Conservation (phyloP, 305 asterid species). For the Withania somnifera region DNA sequence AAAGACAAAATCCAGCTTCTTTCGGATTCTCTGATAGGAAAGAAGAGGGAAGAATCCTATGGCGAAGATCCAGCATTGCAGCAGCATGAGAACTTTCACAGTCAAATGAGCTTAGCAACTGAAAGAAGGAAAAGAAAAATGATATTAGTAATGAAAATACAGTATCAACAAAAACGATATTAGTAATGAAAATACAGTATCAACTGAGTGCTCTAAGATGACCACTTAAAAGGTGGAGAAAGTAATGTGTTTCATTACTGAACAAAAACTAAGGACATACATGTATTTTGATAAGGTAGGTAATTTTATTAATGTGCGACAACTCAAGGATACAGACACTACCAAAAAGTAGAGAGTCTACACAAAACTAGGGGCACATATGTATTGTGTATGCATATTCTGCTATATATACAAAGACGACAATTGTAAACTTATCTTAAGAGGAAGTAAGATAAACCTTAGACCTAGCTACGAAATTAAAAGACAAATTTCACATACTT, state of each 20-base stretch:
- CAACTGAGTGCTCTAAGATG: not conserved
- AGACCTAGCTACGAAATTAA: not conserved
- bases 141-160: conserved; percentile 4
- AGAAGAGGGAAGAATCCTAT: conserved; percentile 87
- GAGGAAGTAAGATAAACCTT: not conserved
- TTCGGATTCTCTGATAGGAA: conserved; percentile 75
- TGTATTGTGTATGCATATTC: not conserved
- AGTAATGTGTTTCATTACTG: too few species aligned
- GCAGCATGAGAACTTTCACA: conserved; percentile 67
- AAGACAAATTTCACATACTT: not conserved
- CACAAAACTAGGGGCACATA: not conserved
- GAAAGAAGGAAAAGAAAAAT: conserved; percentile 31
- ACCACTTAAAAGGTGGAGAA: not conserved
- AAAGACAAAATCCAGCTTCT: conserved; percentile 95
- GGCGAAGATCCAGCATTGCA: conserved; percentile 79
- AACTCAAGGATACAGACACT: not conserved
- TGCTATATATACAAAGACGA: not conserved
- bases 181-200: conserved; percentile 2
- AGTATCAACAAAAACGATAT: conserved; percentile 11
- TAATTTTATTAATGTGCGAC: not conserved
- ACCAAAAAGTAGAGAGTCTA: not conserved
- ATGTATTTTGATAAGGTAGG: not conserved
- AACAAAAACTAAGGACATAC: too few species aligned
- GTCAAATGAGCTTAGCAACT: conserved; percentile 79
- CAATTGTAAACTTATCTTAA: not conserved